A percentile compares a stretch with the other conserved stretches of the same genome.
phyloP scores from a whole-genome alignment of 2,329 filamentous ascomycete genomes.

The Lasiodiplodia sp. region DNA sequence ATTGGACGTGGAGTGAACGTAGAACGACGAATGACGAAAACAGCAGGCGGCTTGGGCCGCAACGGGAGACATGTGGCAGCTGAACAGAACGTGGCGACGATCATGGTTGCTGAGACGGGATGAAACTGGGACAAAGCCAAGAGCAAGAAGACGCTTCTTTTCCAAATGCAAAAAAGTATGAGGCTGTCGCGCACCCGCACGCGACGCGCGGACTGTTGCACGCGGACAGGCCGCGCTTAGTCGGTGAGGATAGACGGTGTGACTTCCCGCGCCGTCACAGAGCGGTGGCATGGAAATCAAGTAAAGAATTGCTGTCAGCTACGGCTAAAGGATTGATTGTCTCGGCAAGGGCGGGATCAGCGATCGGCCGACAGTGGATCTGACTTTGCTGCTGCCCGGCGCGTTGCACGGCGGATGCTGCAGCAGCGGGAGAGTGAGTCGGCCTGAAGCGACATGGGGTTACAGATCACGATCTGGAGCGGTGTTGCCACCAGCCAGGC shows the following conservation, averaged over 20 bases:
- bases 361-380: slow-evolving; percentile 21
- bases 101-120: background rate
- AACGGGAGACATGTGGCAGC: slow-evolving; percentile 6
- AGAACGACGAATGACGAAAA: slow-evolving; percentile 7
- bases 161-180: background rate
- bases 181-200: background rate
- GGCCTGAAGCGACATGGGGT: background rate
- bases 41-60: background rate
- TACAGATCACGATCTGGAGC: slow-evolving; percentile 3
- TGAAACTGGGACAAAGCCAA: background rate
- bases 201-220: background rate
- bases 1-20: slow-evolving; percentile 20
- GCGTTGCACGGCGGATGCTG: slow-evolving; percentile 10
- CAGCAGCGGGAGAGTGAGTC: background rate
- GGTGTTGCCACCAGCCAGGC: background rate
- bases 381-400: slow-evolving; percentile 8
- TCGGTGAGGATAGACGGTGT: slow-evolving; percentile 3
- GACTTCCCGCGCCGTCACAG: background rate
- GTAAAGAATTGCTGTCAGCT: slow-evolving; percentile 17
- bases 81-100: slow-evolving; percentile 14
- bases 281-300: slow-evolving; percentile 4
- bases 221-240: background rate
- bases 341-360: slow-evolving; percentile 22
- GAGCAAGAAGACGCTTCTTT: background rate
- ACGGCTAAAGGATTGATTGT: background rate